Base-by-base conservation (phyloP, 176 grass and related monocot genomes). In the Oryza coarctata region DNA sequence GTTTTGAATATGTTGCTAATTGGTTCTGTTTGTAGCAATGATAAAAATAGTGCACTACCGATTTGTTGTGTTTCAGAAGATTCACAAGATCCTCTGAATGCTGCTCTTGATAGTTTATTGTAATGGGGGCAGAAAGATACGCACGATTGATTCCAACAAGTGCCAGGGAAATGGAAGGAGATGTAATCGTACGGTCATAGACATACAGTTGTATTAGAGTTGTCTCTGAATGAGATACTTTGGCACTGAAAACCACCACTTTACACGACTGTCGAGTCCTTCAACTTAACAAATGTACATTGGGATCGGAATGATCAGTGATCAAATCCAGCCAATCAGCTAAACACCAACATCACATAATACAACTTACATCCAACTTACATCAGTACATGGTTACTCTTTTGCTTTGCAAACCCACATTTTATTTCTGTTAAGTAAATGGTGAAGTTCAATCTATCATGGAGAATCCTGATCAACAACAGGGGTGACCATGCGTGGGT, bases 371-470 rank as follows among this genome's bases (percentile, higher is more conserved):
- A 4, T 33, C 3, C 32, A 55, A 55, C 50, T 55, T 55, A 55
- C 20, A 55, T 55, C 50, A 55, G 20, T n/a, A 22, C 50, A 55
- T 55, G 50, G 50, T 55, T 55, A n/a, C 50, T 1, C 20, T 55
- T 22, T 22, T 55, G 50, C 6, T 55, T 52, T 22, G 50, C 2
- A 55, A 43, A 43, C 40, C 40, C 40, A 2, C 11, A 2, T 43
- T 43, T 43, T 43, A 43, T 43, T 43, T 55, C 50, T 55, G 50
- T 55, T 5, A n/a, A 55, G 50, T 55, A 55, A 55, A 55, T 55
- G 50, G 50, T 55, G 50, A 55, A 55, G 20, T n/a, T 28, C 65
- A 15, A 28, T 36, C 70, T 81, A 36, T 83, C 68, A 88, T 26
- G 45, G 33, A 0, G 60, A 14, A 32, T 17, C 60, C 36, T 67